These are phyloP conservation scores for Discostella pseudostelligera DNA, from an alignment of 108 stramenopile genomes.

Conservation along the genomic window DNA sequence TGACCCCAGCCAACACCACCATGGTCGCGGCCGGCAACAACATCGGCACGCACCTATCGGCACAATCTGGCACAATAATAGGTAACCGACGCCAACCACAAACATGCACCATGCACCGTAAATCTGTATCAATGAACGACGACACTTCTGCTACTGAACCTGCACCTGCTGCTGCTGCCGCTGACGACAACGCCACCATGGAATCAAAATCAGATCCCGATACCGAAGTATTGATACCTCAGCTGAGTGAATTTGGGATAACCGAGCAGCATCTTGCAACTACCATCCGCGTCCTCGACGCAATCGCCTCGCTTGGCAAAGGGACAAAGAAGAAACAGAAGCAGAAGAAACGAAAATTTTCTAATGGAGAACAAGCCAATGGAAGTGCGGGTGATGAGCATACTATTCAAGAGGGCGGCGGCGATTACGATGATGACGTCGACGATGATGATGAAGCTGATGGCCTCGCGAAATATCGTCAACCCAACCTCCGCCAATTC, in stretches of 20 bases:
- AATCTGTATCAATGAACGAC: too few relatives aligned
- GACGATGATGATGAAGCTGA: constrained; percentile 5
- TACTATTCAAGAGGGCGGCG: too few relatives aligned
- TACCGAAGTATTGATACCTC: constrained; percentile 1
- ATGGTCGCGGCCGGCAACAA: too few relatives aligned
- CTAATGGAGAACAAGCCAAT: constrained; percentile 5
- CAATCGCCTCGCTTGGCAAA: constrained; percentile 51
- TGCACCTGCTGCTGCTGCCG: not conserved
- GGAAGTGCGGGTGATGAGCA: too few relatives aligned
- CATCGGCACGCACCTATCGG: too few relatives aligned
- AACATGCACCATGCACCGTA: too few relatives aligned
- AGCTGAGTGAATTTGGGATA: constrained; percentile 35
- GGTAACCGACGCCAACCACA: too few relatives aligned
- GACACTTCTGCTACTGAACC: not conserved
- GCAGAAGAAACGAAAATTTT: constrained; percentile 18
- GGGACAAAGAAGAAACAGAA: constrained; percentile 15
- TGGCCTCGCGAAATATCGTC: constrained; percentile 47
- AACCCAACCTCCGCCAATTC: constrained; percentile 59
- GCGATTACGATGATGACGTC: constrained; percentile 14
- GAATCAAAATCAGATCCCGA: not conserved
- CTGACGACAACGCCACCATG: not conserved
- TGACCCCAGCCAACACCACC: too few relatives aligned
- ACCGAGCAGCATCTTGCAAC: constrained; percentile 48
- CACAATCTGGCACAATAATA: too few relatives aligned
- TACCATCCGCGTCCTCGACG: constrained; percentile 58